These are phyloP conservation scores for Diaporthe sp. DNA, from an alignment of 2,329 filamentous ascomycete genomes.

Conservation along the genomic window DNA sequence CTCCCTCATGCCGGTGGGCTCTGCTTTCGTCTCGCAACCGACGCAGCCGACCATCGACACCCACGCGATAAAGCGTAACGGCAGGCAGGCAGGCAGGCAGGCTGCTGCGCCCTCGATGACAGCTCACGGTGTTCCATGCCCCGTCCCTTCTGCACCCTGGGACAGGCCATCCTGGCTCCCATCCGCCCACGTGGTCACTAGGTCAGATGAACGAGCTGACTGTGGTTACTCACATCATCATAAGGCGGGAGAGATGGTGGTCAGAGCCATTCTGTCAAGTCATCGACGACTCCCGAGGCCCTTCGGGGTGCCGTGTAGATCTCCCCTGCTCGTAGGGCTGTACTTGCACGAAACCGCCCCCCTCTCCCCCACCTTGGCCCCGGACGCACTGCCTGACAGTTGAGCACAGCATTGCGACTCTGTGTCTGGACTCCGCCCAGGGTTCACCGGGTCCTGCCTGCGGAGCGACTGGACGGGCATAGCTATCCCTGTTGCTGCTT, in stretches of 20 bases:
- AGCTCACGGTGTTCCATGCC: conserved; percentile 26
- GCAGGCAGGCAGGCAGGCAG: background rate
- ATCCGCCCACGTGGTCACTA: conserved; percentile 32
- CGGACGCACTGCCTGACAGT: conserved; percentile 1
- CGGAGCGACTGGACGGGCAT: background rate
- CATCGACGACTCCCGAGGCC: background rate
- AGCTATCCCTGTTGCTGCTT: background rate
- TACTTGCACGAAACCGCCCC: background rate
- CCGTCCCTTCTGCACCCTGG: background rate
- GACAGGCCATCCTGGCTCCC: conserved; percentile 5
- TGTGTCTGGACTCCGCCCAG: background rate
- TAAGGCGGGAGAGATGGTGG: conserved; percentile 13
- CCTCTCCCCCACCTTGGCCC: background rate
- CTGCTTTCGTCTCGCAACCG: conserved; percentile 6
- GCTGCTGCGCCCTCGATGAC: conserved; percentile 23
- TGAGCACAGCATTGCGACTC: conserved; percentile 10
- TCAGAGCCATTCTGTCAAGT: conserved; percentile 10
- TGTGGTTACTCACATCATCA: conserved; percentile 19
- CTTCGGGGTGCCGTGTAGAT: conserved; percentile 1
- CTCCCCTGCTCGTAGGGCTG: conserved; percentile 31
- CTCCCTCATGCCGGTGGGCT: background rate
- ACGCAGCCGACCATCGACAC: background rate
- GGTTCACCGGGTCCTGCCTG: background rate
- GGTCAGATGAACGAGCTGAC: conserved; percentile 31
- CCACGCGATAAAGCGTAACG: background rate